These are phyloP conservation scores for Gentiana straminea DNA, from an alignment of 257 asterid species.

Conservation along the genomic window DNA sequence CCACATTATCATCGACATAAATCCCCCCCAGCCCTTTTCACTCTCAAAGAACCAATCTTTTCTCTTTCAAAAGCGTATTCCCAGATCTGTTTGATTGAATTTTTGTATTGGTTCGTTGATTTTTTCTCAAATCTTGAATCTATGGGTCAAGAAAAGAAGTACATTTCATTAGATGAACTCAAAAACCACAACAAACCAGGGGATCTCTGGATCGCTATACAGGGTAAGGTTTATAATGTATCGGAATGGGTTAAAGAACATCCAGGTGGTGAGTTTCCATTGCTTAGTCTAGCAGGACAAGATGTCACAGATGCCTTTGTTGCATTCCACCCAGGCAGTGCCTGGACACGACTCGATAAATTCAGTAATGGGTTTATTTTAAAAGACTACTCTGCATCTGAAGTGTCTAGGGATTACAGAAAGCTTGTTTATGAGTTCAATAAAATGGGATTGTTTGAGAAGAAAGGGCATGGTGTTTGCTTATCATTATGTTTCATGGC, in stretches of 20 bases:
- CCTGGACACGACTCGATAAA: conserved; percentile 51
- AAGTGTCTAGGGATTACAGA: conserved; percentile 65
- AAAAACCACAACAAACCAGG: conserved; percentile 58
- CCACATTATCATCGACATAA: neutral
- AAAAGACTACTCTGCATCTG: conserved; percentile 50
- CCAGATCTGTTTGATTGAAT: conserved; percentile 16
- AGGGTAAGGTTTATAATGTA: conserved; percentile 79
- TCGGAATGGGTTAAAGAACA: conserved; percentile 64
- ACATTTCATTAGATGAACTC: conserved; percentile 62
- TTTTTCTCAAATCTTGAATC: conserved; percentile 6
- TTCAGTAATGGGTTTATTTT: conserved; percentile 50
- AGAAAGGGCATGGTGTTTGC: conserved; percentile 43
- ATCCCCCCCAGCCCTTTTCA: neutral
- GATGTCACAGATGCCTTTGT: conserved; percentile 90
- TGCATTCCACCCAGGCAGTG: conserved; percentile 67
- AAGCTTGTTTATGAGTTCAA: conserved; percentile 54
- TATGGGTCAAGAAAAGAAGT: conserved; percentile 38
- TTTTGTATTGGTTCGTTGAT: neutral
- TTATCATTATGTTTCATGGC: conserved; percentile 26
- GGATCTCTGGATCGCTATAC: conserved; percentile 92
- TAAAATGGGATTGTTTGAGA: conserved; percentile 54
- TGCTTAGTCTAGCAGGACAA: conserved; percentile 67
- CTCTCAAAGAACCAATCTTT: conserved; percentile 1
- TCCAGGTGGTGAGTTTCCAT: conserved; percentile 80
- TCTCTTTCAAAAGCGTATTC: conserved; percentile 6